Conservation (phyloP, 2,329 filamentous ascomycete genomes). For the Calycina herbarum region DNA sequence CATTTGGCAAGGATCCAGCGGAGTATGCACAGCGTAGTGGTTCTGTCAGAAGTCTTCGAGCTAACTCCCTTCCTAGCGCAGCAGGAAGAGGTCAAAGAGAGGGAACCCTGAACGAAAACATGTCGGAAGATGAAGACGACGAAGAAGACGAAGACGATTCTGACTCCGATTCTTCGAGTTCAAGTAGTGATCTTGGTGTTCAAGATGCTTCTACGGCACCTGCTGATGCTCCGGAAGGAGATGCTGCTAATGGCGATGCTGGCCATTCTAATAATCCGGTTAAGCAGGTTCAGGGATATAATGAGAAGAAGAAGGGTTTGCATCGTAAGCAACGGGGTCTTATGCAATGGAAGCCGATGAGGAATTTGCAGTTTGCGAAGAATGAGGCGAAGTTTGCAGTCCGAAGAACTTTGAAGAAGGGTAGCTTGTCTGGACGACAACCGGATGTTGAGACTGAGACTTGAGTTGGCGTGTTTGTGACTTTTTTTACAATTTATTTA, state of each 20-base stretch:
- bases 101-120: slow-evolving; percentile 36
- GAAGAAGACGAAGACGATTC: slow-evolving; percentile 29
- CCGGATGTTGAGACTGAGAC: slow-evolving; percentile 52
- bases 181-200: slow-evolving; percentile 55
- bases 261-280: slow-evolving; percentile 50
- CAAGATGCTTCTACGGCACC: slow-evolving; percentile 47
- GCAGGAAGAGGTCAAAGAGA: slow-evolving; percentile 16
- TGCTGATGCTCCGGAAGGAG: slow-evolving; percentile 1
- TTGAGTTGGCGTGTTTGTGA: slow-evolving; percentile 6
- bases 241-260: slow-evolving; percentile 4
- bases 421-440: slow-evolving; percentile 76
- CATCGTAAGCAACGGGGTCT: slow-evolving; percentile 84
- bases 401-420: slow-evolving; percentile 72
- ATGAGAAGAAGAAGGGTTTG: slow-evolving; percentile 68
- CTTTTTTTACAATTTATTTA: neutral
- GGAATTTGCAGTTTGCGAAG: slow-evolving; percentile 84
- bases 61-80: slow-evolving; percentile 17
- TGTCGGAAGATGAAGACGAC: slow-evolving; percentile 24
- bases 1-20: slow-evolving; percentile 76
- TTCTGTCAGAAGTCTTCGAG: slow-evolving; percentile 10
- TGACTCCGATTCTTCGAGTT: slow-evolving; percentile 29
- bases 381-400: slow-evolving; percentile 80
- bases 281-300: slow-evolving; percentile 61
- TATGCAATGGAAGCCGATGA: slow-evolving; percentile 93
- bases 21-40: slow-evolving; percentile 29